These are phyloP conservation scores for Argentina anserina DNA, from an alignment of 306 rosid species.

Conservation along the genomic window DNA sequence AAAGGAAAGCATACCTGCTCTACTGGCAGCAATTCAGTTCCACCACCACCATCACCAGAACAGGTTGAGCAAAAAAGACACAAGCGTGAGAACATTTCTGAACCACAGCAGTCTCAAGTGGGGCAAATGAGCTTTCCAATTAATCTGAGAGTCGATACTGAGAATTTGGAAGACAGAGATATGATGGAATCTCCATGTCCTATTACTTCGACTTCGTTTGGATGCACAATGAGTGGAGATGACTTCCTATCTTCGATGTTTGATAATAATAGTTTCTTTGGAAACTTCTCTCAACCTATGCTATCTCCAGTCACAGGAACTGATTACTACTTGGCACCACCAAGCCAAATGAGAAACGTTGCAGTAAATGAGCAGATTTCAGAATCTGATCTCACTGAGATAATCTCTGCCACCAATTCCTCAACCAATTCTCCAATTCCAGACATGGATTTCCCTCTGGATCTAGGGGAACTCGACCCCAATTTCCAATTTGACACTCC, in stretches of 20 bases:
- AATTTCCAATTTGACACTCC: constrained; percentile 48
- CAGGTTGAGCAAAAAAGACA: constrained; percentile 41
- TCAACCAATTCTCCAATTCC: constrained; percentile 53
- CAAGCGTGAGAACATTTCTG: constrained; percentile 2
- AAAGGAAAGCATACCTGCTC: constrained; percentile 77
- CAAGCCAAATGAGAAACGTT: constrained; percentile 41
- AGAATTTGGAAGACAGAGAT: constrained; percentile 39
- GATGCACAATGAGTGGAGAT: constrained; percentile 30
- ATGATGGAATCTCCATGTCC: constrained; percentile 40
- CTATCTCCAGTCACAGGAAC: constrained; percentile 39
- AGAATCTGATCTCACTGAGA: constrained; percentile 52
- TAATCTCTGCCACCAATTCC: constrained; percentile 63
- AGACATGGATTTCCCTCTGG: constrained; percentile 58
- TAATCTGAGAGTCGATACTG: constrained; percentile 25
- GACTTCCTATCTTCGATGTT: constrained; percentile 25
- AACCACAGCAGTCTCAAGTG: constrained; percentile 30
- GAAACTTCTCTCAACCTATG: constrained; percentile 38
- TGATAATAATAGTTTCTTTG: constrained; percentile 35
- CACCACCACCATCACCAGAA: constrained; percentile 55
- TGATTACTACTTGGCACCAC: constrained; percentile 34
- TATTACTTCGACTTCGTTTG: constrained; percentile 56
- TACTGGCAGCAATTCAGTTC: constrained; percentile 42
- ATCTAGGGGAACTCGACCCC: constrained; percentile 40
- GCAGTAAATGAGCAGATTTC: constrained; percentile 36
- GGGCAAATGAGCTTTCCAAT: constrained; percentile 18